Evolutionary conservation across 2,329 filamentous ascomycete genomes (phyloP), one percentile per base, ranked within the genome.

Genomic region (Stemphylium lycopersici): DNA sequence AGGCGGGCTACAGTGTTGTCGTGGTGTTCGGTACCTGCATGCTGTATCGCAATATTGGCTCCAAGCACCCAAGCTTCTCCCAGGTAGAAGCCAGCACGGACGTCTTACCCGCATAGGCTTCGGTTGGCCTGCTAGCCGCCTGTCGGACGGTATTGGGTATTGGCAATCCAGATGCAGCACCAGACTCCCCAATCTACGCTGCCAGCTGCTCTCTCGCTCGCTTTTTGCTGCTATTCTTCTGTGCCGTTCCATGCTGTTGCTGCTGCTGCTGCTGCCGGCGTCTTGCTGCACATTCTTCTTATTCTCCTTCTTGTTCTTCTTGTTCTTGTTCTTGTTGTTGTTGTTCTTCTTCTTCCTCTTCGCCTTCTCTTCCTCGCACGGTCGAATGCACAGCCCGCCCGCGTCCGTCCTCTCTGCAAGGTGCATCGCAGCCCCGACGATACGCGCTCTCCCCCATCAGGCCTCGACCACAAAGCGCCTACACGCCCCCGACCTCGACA

Each of bases 391-490:
- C 36, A 44, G 41, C 47, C 39, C 26, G 47, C 31, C 37, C 36
- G 13, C 29, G 29, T 29, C 45, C 15, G 15, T 32, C 41, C 12
- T 26, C 24, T 10, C 40, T 37, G 39, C 48, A 51, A 44, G 48
- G 32, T 38, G 39, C 48, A 51, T 49, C 39, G 45, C 46, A 43
- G 51, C 51, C 33, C 34, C 46, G 39, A 54, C 26, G 51, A 44
- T 36, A 41, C 44, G 48, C 55, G 42, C 48, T 49, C 40, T 18
- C 51, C 48, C 31, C 50, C 29, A 32, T 49, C 42, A 58, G 55
- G 52, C 55, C 31, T 51, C 42, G 48, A 40, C 55, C 36, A 46
- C 58, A 55, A 40, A 54, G 58, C 58, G 58, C 58, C 55, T 56
- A 56, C 41, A 33, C 39, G 38, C 38, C n/a, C n/a, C n/a, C 18